Evolutionary conservation across 108 stramenopile species (phyloP), one percentile per base, ranked within the genome.

Genomic region (Pseudonitzschia multistriata): DNA sequence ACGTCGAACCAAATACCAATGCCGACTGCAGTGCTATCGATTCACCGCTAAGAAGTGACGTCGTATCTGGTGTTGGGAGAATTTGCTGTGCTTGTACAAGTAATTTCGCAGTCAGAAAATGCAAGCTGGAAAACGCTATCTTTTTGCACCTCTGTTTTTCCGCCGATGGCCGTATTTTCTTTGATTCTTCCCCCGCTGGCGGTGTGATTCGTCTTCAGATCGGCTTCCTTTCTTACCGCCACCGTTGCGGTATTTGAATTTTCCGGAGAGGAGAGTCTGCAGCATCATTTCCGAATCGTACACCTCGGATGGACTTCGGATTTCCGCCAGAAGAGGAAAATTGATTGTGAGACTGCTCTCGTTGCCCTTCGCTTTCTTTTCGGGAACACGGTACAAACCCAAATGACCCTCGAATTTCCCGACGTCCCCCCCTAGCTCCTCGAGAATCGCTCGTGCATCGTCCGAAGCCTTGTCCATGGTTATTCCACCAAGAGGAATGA

Each of bases 271-370:
- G 7, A 64, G 37, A 5, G 37, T 36, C 15, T 64, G 33, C 22
- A 64, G 6, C 63, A 64, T 40, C 63, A 25, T 27, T 64, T 64
- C 33, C 40, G 63, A 47, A 40, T 64, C 25, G 42, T 29, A 64
- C 14, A 64, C 63, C 34, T 64, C 63, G n/a, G 39, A 27, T 45
- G 63, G 42, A 17, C 39, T 34, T 27, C 40, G 37, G 27, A 64
- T 64, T 11, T 64, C 63, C 17, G 47, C 28, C 0, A 64, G 17
- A 2, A 64, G 42, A 27, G 63, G 63, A 40, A 40, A 45, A 25
- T 64, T 28, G 35, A 29, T 33, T 5, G 34, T 33, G 33, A 59
- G 8, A 28, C 56, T 59, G 57, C 57, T 59, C 10, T 3, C n/a
- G 11, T 30, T 59, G 57, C 10, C 17, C n/a, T 59, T 33, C 3